A percentile compares a stretch with the other conserved stretches of the same genome.
Evolutionary conservation across 73 alveolate species (phyloP).

Genomic region (Durusdinium trenchii): DNA sequence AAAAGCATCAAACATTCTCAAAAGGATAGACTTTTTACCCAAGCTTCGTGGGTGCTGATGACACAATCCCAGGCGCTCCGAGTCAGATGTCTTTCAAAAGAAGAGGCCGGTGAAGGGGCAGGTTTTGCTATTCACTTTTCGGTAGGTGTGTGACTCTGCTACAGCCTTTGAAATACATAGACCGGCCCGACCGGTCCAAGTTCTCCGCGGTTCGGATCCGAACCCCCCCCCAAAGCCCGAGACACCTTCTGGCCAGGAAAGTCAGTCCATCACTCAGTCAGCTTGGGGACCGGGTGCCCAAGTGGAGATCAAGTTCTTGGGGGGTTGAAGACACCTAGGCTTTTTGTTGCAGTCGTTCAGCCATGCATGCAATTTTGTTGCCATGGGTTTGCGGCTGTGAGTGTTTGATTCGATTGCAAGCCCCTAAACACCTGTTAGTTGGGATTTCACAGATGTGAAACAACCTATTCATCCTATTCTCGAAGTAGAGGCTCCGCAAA

Average conservation of each 20-base stretch:
- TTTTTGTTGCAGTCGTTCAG: too few species aligned
- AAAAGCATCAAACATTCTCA: too few species aligned
- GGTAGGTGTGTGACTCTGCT: background rate
- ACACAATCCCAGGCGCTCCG: background rate
- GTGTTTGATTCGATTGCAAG: too few species aligned
- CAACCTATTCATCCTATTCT: too few species aligned
- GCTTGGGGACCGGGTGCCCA: constrained; percentile 27
- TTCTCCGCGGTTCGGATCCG: background rate
- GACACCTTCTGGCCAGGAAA: background rate
- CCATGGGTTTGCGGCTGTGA: too few species aligned
- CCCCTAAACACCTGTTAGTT: too few species aligned
- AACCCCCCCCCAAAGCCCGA: background rate
- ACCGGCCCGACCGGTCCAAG: background rate
- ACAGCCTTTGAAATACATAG: background rate
- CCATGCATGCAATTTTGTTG: too few species aligned
- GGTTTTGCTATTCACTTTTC: background rate
- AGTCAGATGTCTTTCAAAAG: constrained; percentile 29
- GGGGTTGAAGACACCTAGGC: too few species aligned
- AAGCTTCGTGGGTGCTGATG: background rate
- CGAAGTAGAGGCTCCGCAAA: too few species aligned
- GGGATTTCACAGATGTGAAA: too few species aligned
- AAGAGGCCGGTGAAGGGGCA: background rate
- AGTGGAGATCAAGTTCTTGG: background rate
- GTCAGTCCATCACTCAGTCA: constrained; percentile 44
- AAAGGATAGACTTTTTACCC: background rate